phyloP scores from a whole-genome alignment of 192 early-diverging fungal species.

The Linnemannia hyalina region DNA sequence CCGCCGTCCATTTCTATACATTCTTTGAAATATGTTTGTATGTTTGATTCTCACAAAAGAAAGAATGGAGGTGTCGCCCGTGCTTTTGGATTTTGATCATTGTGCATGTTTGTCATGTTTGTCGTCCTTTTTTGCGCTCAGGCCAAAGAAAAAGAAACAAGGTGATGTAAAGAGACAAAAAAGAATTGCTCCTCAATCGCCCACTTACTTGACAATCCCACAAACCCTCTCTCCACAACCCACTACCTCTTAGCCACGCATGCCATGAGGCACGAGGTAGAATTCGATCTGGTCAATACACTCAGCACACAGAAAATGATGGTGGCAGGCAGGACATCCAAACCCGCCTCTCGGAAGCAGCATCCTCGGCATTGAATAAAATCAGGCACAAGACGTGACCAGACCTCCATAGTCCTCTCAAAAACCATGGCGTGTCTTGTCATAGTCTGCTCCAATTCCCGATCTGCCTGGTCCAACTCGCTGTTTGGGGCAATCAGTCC shows the following conservation, averaged over 20 bases:
- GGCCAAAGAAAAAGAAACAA: no score
- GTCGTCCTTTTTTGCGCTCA: no score
- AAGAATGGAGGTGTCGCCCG: no score
- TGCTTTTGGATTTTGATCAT: no score
- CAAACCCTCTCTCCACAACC: no score
- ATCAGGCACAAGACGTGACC: neutral
- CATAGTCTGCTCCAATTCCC: neutral
- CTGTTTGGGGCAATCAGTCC: neutral
- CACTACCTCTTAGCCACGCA: neutral
- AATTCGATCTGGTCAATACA: neutral
- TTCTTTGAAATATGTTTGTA: no score
- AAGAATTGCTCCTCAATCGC: no score
- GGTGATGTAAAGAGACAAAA: no score
- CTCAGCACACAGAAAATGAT: neutral
- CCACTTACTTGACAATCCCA: no score
- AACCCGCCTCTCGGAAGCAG: neutral
- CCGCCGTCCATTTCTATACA: no score
- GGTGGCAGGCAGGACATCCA: neutral
- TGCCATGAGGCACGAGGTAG: neutral
- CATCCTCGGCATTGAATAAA: neutral
- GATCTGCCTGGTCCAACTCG: neutral
- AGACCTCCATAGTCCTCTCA: neutral
- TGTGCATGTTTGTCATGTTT: no score
- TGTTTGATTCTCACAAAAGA: no score
- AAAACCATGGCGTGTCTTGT: neutral